phyloP scores from a whole-genome alignment of 257 asterid species.

The Solanum pimpinellifolium region DNA sequence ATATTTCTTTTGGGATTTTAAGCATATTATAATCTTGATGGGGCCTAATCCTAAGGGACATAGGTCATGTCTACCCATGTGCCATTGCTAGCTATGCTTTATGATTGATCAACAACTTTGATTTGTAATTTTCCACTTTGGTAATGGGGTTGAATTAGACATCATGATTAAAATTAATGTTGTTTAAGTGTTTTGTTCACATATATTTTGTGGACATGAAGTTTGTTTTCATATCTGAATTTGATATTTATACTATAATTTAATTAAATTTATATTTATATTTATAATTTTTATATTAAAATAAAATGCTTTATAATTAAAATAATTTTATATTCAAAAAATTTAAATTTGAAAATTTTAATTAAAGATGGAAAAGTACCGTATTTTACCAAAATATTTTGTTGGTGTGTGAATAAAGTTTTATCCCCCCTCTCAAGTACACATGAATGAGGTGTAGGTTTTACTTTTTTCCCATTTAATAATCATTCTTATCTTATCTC shows the following conservation, averaged over 20 bases:
- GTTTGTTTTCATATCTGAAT: too few species aligned
- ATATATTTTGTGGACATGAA: conserved; percentile 20
- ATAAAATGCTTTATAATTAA: rapidly evolving
- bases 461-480: not conserved
- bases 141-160: conserved; percentile 21
- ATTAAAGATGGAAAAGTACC: not conserved
- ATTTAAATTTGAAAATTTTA: rapidly evolving
- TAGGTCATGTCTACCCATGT: conserved; percentile 33
- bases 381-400: too few species aligned
- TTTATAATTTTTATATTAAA: too few species aligned
- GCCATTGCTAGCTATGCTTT: conserved; percentile 11
- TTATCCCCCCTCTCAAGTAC: not conserved
- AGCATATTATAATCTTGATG: not conserved
- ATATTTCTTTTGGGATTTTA: not conserved
- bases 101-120: conserved; percentile 11
- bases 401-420: not conserved
- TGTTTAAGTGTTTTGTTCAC: not conserved
- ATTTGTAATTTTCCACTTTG: conserved; percentile 27
- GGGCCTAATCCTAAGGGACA: conserved; percentile 20
- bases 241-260: too few species aligned
- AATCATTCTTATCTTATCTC: not conserved
- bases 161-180: conserved; percentile 25
- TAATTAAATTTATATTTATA: too few species aligned
- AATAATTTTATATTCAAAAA: rapidly evolving
- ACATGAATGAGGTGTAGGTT: not conserved